Base-by-base conservation (phyloP, 257 asterid species). In the Nicotiana paniculata region DNA sequence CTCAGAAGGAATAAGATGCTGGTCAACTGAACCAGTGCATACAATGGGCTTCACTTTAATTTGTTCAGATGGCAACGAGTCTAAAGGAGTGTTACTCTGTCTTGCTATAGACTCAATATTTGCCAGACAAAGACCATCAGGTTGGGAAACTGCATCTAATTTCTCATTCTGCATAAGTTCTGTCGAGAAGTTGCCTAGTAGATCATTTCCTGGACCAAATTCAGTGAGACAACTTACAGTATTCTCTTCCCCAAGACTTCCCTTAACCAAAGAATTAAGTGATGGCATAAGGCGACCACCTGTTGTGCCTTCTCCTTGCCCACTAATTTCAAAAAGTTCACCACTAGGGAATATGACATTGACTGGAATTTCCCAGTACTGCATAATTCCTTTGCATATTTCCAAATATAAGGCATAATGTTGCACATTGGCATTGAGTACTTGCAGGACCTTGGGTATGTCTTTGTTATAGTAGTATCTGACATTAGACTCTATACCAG, bases 331-430 rank as follows among this genome's bases (percentile, higher is more conserved):
- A 85, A 89, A 58, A 82, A 72, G 67, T 81, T 58, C 81, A 63
- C 51, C 63, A 89, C 63, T 32, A 72, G 89, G 88, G 62, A 86
- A 78, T 62, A 84, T 63, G 32, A 61, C 66, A 77, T 79, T 84
- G 82, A 65, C 83, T 32, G 93, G 88, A 77, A 92, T 64, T 83
- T 83, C 87, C 97, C 97, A 95, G 84, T 88, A 90, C 82, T 90
- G 89, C 81, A 89, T 83, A 77, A 92, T 90, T 84, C 89, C 94
- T 86, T 85, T 85, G 90, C 94, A 90, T 90, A 95, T 93, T 75
- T 88, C 93, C 69, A 88, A 74, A 86, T 93, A 95, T 81, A 82
- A 81, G 69, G 83, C 37, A 64, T 77, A 80, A 82, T 89, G 89
- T 80, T 88, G 91, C 61, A 76, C 81, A 57, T 86, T 90, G 15